Base-by-base conservation (phyloP, 257 asterid genomes). In the Przewalskia tangutica region DNA sequence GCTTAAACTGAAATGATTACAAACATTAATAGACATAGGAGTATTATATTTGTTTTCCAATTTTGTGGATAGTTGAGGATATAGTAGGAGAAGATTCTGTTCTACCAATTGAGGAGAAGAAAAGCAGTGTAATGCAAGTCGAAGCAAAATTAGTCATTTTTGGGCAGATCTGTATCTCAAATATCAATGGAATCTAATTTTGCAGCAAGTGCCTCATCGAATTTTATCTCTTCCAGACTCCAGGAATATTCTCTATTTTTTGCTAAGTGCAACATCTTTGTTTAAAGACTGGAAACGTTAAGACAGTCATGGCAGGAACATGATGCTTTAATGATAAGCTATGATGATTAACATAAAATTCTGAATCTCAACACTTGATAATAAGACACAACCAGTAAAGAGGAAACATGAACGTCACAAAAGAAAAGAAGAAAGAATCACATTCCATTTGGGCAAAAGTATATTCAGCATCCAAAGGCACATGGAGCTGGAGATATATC, bases 401-500 rank as follows among this genome's bases (percentile, higher is more conserved):
- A 56, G 65, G 38, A 62, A 59, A 40, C 82, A 79, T 40, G 59
- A 63, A 62, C 71, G 53, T 62, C 76, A 53, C 62, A 81, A 82
- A 56, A 82, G 59, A 75, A 76, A 42, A 82, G 18, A n/a, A 8
- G 62, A 71, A 71, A 76, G 81, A 82, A 82, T 73, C 81, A 18
- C 64, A 82, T 82, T 46, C 81, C 76, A 50, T 27, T 20, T 6
- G 62, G 46, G 71, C 6, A 78, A 54, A 81, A 89, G 90, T 82
- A 85, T 89, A 91, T 90, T 86, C 91, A 77, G 58, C 83, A 79
- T 58, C 83, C 44, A 65, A 77, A 71, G 70, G n/a, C 70, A 12
- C n/a, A 27, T 56, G 51, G 65, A 55, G 79, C 81, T 42, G 84
- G 81, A 34, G 83, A 71, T 51, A 83, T 80, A 85, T 64, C 82